Evolutionary conservation across 1,284 basidiomycete genomes (phyloP), one percentile per base, ranked within the genome.

Genomic region (Marasmius tenuissimus): DNA sequence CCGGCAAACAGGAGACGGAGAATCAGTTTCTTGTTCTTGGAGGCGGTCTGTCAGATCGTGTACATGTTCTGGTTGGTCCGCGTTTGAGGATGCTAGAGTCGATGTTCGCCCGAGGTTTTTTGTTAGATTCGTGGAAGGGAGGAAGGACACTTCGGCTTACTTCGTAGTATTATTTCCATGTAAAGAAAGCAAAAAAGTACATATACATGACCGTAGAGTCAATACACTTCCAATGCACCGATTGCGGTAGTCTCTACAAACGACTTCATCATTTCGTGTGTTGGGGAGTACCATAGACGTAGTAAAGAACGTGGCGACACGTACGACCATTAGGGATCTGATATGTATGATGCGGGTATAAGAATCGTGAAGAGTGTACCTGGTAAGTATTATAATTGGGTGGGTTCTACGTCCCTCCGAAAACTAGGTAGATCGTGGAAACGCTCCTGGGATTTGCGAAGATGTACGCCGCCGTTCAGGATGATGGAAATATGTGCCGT

Each of bases 401-500:
- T 12, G 45, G 45, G 45, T 18, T 47, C 8, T 14, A 47, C 45
- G 16, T 47, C 16, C 10, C 18, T 35, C 34, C 16, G 10, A 34
- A 52, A 8, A 37, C 14, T 27, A 20, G 20, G 16, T n/a, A 38
- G 52, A 38, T 12, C 52, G 52, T 9, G 78, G 79, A 64, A 85
- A 86, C 6, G 81, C 83, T 4, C 85, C 84, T 12, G 85, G 84
- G 67, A 86, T 79, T 8, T 47, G 45, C 20, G 72, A 69, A 67
- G 81, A 80, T 70, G 27, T 27, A 27, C 82, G 76, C 62, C 88
- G 77, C 66, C 86, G 77, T 72, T 92, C 89, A 9, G 89, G 89
- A 73, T 90, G 89, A 72, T 91, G 88, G 68, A 85, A 91, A 69
- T 91, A 91, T 20, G 87, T 90, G 57, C 86, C 84, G 73, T 91